Base-by-base conservation (phyloP, 768 basidiomycete species). In the Leccinum arenicola region DNA sequence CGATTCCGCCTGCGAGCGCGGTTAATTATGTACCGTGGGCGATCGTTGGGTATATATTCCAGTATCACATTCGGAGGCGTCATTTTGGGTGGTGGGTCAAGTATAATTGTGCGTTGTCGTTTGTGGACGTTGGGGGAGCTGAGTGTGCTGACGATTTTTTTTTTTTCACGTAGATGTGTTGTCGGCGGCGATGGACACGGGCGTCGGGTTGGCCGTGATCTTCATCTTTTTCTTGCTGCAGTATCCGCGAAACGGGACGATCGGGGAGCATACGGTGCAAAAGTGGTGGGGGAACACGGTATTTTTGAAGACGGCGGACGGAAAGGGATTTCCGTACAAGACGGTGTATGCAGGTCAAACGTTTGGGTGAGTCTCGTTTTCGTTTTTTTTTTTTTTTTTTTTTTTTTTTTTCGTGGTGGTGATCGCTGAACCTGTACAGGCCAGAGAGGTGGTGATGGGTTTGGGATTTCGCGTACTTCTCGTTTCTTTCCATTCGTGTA, bases 51-150 rank as follows among this genome's bases (percentile, higher is more conserved):
- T 87, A 85, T 70, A 75, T 85, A 57, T 87, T 87, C 80, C 82
- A 87, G 61, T 85, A 82, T 55, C 68, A 80, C 56, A 78, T 88
- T 64, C 79, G 86, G 33, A 75, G 83, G 51, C 80, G 76, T 65
- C 76, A 87, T 62, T 84, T 86, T 73, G 79, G 82, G 2, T 87
- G 85, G 85, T 87, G 85, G 85, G 75, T 78, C n/a, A 87, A 88
- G 72, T 76, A 76, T 61, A 76, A 76, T 19, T 76, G 75, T 76
- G 40, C 53, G 74, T 61, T 60, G 4, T 40, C 29, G 12, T 0
- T 8, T 48, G 19, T 14, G 17, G 2, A 6, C 3, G 9, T 3
- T 3, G 11, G 10, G 47, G n/a, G 3, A 8, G 23, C 36, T 6
- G n/a, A 27, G 10, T 5, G 4, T 21, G 47, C 67, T 83, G 19